phyloP scores from a whole-genome alignment of 2,329 filamentous ascomycete species.

The Lachnellula subtilissima region DNA sequence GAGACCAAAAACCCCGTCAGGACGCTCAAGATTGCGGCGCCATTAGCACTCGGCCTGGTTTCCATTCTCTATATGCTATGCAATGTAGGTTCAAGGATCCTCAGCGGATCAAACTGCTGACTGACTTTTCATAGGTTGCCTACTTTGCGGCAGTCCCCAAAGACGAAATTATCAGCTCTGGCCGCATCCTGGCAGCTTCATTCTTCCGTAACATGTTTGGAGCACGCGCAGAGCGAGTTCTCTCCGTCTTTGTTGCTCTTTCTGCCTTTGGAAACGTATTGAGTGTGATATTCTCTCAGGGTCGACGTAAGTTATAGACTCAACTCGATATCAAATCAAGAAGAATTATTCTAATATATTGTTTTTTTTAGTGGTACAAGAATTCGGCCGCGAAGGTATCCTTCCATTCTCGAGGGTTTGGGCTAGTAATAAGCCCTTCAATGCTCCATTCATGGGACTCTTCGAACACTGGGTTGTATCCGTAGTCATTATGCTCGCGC shows the following conservation, averaged over 20 bases:
- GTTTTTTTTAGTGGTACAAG: conserved; percentile 47
- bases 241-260: conserved; percentile 62
- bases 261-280: conserved; percentile 65
- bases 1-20: conserved; percentile 62
- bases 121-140: conserved; percentile 39
- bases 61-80: conserved; percentile 60
- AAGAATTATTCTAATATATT: neutral
- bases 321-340: neutral
- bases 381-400: conserved; percentile 62
- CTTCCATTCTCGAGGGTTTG: conserved; percentile 58
- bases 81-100: conserved; percentile 37
- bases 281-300: conserved; percentile 64
- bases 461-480: conserved; percentile 61
- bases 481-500: conserved; percentile 61
- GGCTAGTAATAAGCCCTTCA: conserved; percentile 60
- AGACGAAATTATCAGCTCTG: conserved; percentile 47
- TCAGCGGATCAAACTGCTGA: neutral
- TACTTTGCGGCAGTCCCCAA: conserved; percentile 58
- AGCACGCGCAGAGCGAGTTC: conserved; percentile 48
- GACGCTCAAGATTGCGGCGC: conserved; percentile 62
- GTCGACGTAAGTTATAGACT: conserved; percentile 37
- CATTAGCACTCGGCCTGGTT: conserved; percentile 53
- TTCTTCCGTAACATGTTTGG: conserved; percentile 55
- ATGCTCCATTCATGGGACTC: conserved; percentile 55
- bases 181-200: conserved; percentile 48